Evolutionary conservation across 257 asterid genomes (phyloP), one percentile per base, ranked within the genome.

Genomic region (Ballota nigra): DNA sequence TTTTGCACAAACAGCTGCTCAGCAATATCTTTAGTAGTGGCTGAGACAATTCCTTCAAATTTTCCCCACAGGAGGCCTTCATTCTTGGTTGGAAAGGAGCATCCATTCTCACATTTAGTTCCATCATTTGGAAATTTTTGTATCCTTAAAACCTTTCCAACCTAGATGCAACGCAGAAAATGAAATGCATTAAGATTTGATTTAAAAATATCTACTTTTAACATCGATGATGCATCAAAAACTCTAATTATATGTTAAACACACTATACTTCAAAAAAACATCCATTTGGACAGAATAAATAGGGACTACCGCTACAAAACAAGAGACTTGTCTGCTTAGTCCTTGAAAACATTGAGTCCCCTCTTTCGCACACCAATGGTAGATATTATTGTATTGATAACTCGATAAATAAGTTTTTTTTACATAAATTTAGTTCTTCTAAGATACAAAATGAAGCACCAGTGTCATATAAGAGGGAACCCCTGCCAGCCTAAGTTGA

Each of bases 131-230:
- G 70, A 71, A 80, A 68, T 81, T 95, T 92, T 68, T 79, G 97
- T 83, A 95, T 71, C 74, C 99, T 78, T 79, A 95, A 78, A 23
- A 92, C 86, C 84, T 95, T 92, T 28, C 97, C 98, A 69, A 84
- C 87, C 98, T 93, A 69, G 23, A 76, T 18, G 69, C 29, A 64
- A 65, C 23, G 45, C 43, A 64, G 51, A 33, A 68, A 75, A 18
- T 13, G 55, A 68, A 41, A 74, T 33, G 23, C 63, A 36, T 59
- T 40, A 36, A 66, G 65, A 57, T n/a, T n/a, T n/a, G 62, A 73
- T 43, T 43, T 15, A 49, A n/a, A 51, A 31, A 70, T 33, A 47
- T 71, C 69, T 68, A 77, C 38, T 43, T 31, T n/a, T 64, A 53
- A 66, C 68, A 79, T 66, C 33, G 56, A 61, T n/a, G 53, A 64